Base-by-base conservation (phyloP, 106 monocot genomes). In the Vanilla planifolia region DNA sequence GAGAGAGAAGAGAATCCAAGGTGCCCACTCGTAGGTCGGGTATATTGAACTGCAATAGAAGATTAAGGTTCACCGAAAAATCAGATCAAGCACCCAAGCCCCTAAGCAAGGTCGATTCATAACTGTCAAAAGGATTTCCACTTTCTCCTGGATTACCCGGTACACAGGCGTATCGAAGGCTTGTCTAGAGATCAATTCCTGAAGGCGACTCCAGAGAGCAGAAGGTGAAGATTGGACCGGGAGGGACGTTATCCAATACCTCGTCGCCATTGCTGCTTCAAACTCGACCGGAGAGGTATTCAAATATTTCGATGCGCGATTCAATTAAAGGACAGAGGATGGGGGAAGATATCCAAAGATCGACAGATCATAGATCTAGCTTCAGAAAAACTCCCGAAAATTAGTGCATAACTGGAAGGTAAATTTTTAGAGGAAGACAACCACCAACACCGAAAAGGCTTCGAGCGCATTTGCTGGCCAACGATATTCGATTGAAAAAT, bases 11-110 rank as follows among this genome's bases (percentile, higher is more conserved):
- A 19, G 90, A 96, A 65, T 96, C 95, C 3, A 90, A 78, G 22
- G 95, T 96, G 16, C 95, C 95, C 2, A 96, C 81, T 33, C 95
- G 83, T 47, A 96, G 86, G 65, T 96, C 84, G 0, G 95, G 90
- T 21, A 47, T 51, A 56, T 81, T 87, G 44, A 96, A 96, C 95
- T 96, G 74, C 60, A 59, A 17, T 41, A 17, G 35, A 46, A 39
- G 25, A 40, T 22, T 4, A 5, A 14, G 7, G 48, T n/a, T 64
- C 36, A 64, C 33, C 33, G 4, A 51, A n/a, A n/a, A 50, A 73
- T 35, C 17, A 57, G 39, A 29, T 44, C 36, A 72, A 50, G 26
- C 25, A 22, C 13, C 30, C 14, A 30, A n/a, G 32, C 14, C 1
- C 14, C 35, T 5, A 57, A 10, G 21, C 33, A 15, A 35, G 3